Evolutionary conservation across 2,329 filamentous ascomycete genomes (phyloP), one percentile per base, ranked within the genome.

Genomic region (Fusarium globosum): DNA sequence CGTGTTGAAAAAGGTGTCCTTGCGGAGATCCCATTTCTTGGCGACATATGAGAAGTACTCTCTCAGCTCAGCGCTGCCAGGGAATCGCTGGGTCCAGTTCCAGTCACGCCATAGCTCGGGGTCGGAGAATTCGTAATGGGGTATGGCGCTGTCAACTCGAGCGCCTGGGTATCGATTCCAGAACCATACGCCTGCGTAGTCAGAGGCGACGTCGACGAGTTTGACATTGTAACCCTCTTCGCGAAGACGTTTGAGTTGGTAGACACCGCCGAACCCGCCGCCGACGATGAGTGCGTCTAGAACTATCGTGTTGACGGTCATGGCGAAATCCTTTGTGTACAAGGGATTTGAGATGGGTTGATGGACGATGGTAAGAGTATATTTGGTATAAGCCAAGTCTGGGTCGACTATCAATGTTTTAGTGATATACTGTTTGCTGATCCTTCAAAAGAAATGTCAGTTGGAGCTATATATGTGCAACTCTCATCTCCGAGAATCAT

Each of bases 1-100:
- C 12, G 80, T 79, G 20, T 49, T 36, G 41, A 58, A 58, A 2
- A 49, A 13, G 20, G 81, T 83, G 48, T 74, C 67, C 38, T 59
- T 65, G 15, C 46, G 65, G 0, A 74, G 43, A 21, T 68, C 23
- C 53, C 67, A 43, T 6, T 51, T 61, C 20, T 73, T 4, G 7
- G 69, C 67, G 2, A 60, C 38, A 10, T 60, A 39, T 4, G 57
- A 20, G 23, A 64, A 64, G 15, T 64, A 64, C 4, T 38, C n/a
- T 33, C 46, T 60, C 2, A 64, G 11, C 28, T 64, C 61, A 6
- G 57, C 36, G 11, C 61, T 39, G 16, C 43, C 33, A 0, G 55
- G 61, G 16, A 64, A 64, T 0, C 43, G 46, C 4, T 64, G 43
- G 0, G 43, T 60, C 61, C 55, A 64, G 20, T 42, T 64, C 55